Conservation (phyloP, 106 monocot species). For the Allium fistulosum region DNA sequence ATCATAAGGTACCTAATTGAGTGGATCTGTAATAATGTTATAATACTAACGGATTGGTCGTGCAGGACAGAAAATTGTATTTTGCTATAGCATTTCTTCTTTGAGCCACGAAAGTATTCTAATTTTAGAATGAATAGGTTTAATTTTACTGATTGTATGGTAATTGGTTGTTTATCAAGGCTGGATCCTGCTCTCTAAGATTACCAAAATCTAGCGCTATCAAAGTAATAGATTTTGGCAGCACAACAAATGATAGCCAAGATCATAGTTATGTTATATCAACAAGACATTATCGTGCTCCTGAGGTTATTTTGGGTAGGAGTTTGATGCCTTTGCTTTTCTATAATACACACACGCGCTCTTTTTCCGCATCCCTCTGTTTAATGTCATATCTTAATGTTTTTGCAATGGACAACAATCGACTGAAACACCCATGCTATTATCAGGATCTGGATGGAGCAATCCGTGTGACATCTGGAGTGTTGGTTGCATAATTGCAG, state of each 20-base stretch:
- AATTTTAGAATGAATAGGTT: background rate
- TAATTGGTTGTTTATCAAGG: background rate
- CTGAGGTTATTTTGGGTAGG: slow-evolving; percentile 60
- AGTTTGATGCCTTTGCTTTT: background rate
- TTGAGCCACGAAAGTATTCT: no score
- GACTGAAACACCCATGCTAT: slow-evolving; percentile 52
- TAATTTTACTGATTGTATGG: slow-evolving; percentile 1
- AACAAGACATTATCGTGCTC: slow-evolving; percentile 44
- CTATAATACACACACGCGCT: background rate
- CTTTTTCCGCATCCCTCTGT: background rate
- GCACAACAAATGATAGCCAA: slow-evolving; percentile 37
- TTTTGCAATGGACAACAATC: slow-evolving; percentile 38
- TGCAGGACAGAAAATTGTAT: no score
- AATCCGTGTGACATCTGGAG: slow-evolving; percentile 77
- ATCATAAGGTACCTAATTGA: slow-evolving; percentile 28
- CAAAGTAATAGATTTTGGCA: slow-evolving; percentile 80
- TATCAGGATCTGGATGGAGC: slow-evolving; percentile 59
- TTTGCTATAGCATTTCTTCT: no score
- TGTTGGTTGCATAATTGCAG: slow-evolving; percentile 66
- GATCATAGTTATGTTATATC: slow-evolving; percentile 33
- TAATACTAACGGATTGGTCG: background rate
- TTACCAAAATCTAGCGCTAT: slow-evolving; percentile 65
- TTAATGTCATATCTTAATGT: background rate
- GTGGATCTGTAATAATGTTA: background rate
- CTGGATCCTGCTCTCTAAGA: slow-evolving; percentile 13